Base-by-base conservation (phyloP, 1,139 yeast genomes). In the Zygosaccharomyces sapae region DNA sequence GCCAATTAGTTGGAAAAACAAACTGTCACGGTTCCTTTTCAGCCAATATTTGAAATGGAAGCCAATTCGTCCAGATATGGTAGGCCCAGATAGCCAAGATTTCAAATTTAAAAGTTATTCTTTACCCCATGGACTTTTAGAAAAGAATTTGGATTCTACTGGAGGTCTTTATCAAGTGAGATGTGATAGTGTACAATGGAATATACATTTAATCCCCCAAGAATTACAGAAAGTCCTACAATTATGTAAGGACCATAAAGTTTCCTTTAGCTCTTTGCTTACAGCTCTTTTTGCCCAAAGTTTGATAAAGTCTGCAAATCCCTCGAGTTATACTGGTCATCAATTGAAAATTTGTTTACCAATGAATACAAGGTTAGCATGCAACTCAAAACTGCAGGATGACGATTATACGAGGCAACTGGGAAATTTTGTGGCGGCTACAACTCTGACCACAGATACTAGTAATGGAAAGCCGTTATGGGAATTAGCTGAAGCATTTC, bases 361-460 rank as follows among this genome's bases (percentile, higher is more conserved):
- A 5, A 52, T 63, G 49, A 59, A 61, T 48, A 53, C 63, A 0
- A 55, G 68, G 44, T 30, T 24, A 3, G 43, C 45, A 3, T 51
- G 60, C 33, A 43, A 45, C 24, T n/a, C n/a, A n/a, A 34, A 48
- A 20, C 27, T 58, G 12, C 30, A 37, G 10, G 25, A 45, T 6
- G 22, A 46, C 1, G 33, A 48, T 18, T 49, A 55, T 9, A 29
- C 46, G 8, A 33, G 48, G 8, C 47, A 49, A 22, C 34, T 59
- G 33, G 66, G 67, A 9, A 58, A 59, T 43, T 59, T 55, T 35
- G 53, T 63, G 5, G 56, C 58, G 3, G 50, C 53, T 7, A 33
- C 49, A 9, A 54, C 51, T n/a, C 48, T 53, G 8, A 38, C 31
- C n/a, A 37, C 52, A 10, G 38, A 50, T 5, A 31, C 50, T 12